Base-by-base conservation (phyloP, 139 green algal species). In the Coelastrella sp. region DNA sequence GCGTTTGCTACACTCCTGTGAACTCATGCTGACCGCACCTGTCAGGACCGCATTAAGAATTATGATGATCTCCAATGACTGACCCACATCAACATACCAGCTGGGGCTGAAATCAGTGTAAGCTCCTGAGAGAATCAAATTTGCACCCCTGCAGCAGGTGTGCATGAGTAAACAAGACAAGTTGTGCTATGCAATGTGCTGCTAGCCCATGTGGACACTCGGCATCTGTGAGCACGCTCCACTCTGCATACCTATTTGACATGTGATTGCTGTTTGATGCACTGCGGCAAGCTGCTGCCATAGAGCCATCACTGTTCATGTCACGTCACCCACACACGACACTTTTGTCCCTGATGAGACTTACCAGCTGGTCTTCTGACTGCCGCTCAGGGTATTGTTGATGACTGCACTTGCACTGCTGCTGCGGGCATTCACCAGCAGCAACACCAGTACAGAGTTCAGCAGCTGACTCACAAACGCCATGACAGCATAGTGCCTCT, bases 21-120 rank as follows among this genome's bases (percentile, higher is more conserved):
- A 49, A 49, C 35, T 49, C 35, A 12, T 70, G 63, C 20, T 27
- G 20, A 22, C 24, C 49, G n/a, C 63, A 88, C 84, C 68, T 81
- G 84, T 68, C 4, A 91, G 75, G 7, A 90, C 73, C 8, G 75
- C 58, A 73, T 84, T 85, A 7, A 90, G 59, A 25, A 84, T 82
- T 24, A 83, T 83, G 35, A 87, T 35, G 7, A 82, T 24, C 57
- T 93, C n/a, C 78, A 95, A 81, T 10, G 91, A 93, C 17, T 94
- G 87, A 15, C 93, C 91, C 6, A 95, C 93, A 76, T 94, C 84
- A 68, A 92, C 72, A 89, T 94, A 95, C 87, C 88, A 95, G 20
- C 25, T 70, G 6, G 91, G 80, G 0, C 60, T 87, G 87, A 95
- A 95, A 75, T 95, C 93, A 7, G 35, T 22, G 87, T 93, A 95